phyloP scores from a whole-genome alignment of 169 alveolate species.

The Eimeria necatrix region DNA sequence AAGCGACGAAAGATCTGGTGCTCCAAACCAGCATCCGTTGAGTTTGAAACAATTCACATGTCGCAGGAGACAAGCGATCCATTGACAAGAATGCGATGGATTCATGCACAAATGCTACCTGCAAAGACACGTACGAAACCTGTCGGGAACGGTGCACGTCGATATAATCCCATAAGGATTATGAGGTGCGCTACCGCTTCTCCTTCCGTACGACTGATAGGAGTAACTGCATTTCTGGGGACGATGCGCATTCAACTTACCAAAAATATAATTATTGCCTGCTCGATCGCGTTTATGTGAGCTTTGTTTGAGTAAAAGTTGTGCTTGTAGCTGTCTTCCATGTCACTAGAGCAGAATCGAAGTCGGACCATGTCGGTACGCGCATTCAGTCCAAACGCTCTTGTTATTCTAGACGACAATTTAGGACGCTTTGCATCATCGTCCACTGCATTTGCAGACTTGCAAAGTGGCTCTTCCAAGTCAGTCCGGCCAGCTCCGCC shows the following conservation, averaged over 20 bases:
- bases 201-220: background rate
- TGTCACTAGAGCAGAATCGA: constrained; percentile 53
- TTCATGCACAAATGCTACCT: constrained; percentile 74
- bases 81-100: constrained; percentile 51
- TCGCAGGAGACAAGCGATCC: constrained; percentile 76
- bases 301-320: constrained; percentile 63
- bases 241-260: constrained; percentile 6
- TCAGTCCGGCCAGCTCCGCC: constrained; percentile 62
- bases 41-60: constrained; percentile 54
- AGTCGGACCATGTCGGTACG: constrained; percentile 72
- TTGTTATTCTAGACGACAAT: constrained; percentile 41
- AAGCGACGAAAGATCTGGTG: constrained; percentile 70
- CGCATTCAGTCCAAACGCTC: constrained; percentile 65
- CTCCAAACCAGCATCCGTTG: constrained; percentile 71
- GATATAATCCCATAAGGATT: too few relatives aligned
- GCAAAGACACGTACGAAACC: background rate
- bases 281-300: constrained; percentile 69
- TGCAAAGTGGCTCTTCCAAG: constrained; percentile 50
- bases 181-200: too few relatives aligned
- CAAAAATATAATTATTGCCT: constrained; percentile 76
- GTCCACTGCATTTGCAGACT: constrained; percentile 43
- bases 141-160: background rate
- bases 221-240: background rate
- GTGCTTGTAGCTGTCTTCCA: constrained; percentile 79
- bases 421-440: constrained; percentile 40